phyloP scores from a whole-genome alignment of 768 basidiomycete genomes.

The Agaricus blazei region DNA sequence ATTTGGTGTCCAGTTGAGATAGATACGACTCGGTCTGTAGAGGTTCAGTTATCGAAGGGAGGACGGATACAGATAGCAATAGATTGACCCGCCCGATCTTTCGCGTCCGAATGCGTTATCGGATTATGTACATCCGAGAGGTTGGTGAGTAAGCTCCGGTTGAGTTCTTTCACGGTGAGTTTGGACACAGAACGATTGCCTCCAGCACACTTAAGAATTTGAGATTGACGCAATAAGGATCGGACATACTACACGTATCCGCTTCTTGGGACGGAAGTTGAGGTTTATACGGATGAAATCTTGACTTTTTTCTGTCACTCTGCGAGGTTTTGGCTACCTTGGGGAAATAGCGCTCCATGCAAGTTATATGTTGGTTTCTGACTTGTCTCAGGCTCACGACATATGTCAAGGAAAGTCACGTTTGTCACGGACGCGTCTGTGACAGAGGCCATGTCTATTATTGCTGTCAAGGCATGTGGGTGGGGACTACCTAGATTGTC shows the following conservation, averaged over 20 bases:
- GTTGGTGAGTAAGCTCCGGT: constrained; percentile 55
- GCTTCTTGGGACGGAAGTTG: not conserved
- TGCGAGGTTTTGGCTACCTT: constrained; percentile 9
- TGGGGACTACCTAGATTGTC: constrained; percentile 15
- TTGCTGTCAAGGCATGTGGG: constrained; percentile 8
- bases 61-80: not conserved
- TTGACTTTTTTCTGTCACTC: constrained; percentile 10
- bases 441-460: not conserved
- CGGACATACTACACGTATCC: constrained; percentile 1
- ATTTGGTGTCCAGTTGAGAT: constrained; percentile 68
- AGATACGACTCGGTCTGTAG: constrained; percentile 55
- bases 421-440: not conserved
- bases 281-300: constrained; percentile 9
- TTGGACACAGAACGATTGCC: not conserved
- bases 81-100: constrained; percentile 51
- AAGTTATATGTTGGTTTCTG: too few species aligned
- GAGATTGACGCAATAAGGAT: not conserved
- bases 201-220: not conserved
- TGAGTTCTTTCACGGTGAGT: constrained; percentile 31
- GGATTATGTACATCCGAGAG: constrained; percentile 66
- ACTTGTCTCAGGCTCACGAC: too few species aligned
- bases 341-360: constrained; percentile 14
- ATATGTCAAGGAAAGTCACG: not conserved
- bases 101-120: constrained; percentile 69
- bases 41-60: not conserved